A percentile compares a stretch with the other conserved stretches of the same genome.
These are phyloP conservation scores for Seiridium cupressi DNA, from an alignment of 2,329 filamentous ascomycete genomes.

Conservation along the genomic window DNA sequence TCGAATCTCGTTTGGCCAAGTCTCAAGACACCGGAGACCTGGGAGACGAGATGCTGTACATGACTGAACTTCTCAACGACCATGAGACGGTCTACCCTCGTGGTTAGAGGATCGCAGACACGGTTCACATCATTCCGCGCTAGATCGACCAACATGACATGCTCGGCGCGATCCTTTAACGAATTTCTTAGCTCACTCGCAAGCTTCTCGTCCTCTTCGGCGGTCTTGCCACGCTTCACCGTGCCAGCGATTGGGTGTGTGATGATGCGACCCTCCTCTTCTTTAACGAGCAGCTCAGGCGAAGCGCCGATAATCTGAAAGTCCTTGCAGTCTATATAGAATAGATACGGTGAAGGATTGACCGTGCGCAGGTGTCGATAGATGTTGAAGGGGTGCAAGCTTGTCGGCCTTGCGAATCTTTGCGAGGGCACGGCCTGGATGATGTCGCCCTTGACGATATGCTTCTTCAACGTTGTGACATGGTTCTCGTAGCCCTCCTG, in stretches of 20 bases:
- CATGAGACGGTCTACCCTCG: slow-evolving; percentile 91
- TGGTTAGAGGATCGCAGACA: slow-evolving; percentile 86
- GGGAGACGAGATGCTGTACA: slow-evolving; percentile 94
- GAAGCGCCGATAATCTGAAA: slow-evolving; percentile 96
- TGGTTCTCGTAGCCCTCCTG: slow-evolving; percentile 86
- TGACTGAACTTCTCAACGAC: slow-evolving; percentile 93
- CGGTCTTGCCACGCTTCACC: slow-evolving; percentile 78
- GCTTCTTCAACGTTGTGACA: slow-evolving; percentile 80
- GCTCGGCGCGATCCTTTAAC: slow-evolving; percentile 89
- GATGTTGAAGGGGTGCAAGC: slow-evolving; percentile 94
- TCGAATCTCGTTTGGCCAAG: slow-evolving; percentile 86
- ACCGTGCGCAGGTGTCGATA: slow-evolving; percentile 96
- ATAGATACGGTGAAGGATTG: slow-evolving; percentile 95
- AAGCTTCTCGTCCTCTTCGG: slow-evolving; percentile 77
- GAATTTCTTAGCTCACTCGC: slow-evolving; percentile 75
- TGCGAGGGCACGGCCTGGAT: slow-evolving; percentile 97
- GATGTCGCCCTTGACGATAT: slow-evolving; percentile 90
- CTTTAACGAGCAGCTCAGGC: slow-evolving; percentile 91
- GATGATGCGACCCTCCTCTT: slow-evolving; percentile 81
- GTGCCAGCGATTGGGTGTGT: slow-evolving; percentile 98
- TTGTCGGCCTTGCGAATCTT: slow-evolving; percentile 84
- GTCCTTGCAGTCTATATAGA: slow-evolving; percentile 87
- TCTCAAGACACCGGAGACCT: slow-evolving; percentile 88
- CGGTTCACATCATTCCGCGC: slow-evolving; percentile 96
- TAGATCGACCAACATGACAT: slow-evolving; percentile 97